Percentiles rank a stretch among this genome's conserved stretches.
Conservation (phyloP, 1,139 yeast genomes). For the Pichia sp. region DNA sequence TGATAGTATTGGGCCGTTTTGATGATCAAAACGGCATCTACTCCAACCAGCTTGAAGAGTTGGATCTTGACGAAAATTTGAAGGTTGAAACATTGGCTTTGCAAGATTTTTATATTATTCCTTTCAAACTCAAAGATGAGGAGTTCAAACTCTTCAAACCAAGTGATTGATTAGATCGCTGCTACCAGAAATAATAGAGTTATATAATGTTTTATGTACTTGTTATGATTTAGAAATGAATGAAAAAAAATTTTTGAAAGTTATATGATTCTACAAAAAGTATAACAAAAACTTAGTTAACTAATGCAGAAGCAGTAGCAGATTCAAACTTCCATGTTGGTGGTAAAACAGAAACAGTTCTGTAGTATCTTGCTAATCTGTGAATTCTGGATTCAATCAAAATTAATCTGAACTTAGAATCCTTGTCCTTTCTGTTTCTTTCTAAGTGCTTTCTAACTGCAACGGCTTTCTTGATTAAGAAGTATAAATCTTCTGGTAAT, state of each 20-base stretch:
- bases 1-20: constrained; percentile 7
- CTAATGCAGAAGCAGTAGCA: constrained; percentile 99
- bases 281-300: constrained; percentile 69
- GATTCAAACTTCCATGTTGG: constrained; percentile 99
- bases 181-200: too few species aligned
- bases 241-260: not conserved
- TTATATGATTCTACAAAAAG: constrained; percentile 3
- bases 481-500: constrained; percentile 99
- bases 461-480: constrained; percentile 98
- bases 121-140: constrained; percentile 37
- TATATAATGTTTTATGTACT: not conserved
- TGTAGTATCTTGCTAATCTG: constrained; percentile 99
- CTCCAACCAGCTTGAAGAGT: not conserved
- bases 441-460: constrained; percentile 99
- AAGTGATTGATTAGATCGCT: constrained; percentile 1
- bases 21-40: constrained; percentile 7
- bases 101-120: constrained; percentile 24
- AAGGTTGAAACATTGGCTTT: constrained; percentile 15
- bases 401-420: constrained; percentile 99
- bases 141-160: constrained; percentile 37
- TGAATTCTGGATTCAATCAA: constrained; percentile 99
- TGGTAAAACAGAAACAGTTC: constrained; percentile 97
- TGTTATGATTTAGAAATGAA: not conserved
- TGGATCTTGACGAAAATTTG: constrained; percentile 11
- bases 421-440: constrained; percentile 99